These are phyloP conservation scores for Peronospora destructor DNA, from an alignment of 352 stramenopile genomes.

Conservation along the genomic window DNA sequence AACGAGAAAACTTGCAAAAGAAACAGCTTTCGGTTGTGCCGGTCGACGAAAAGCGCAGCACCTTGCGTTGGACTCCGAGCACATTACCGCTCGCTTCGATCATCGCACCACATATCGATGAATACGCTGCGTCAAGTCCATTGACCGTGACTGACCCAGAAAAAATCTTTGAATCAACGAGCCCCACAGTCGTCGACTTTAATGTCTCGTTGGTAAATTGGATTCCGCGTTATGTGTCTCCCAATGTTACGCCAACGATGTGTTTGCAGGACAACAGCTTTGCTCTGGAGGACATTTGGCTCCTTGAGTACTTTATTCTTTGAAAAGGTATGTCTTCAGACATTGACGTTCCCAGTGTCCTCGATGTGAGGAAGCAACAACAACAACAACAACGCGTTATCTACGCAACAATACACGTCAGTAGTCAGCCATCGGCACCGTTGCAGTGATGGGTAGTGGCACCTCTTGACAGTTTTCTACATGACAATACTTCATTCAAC, in stretches of 20 bases:
- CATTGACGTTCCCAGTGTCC: constrained; percentile 11
- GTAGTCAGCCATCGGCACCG: not conserved
- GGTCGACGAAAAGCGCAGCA: not conserved
- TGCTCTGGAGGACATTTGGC: constrained; percentile 44
- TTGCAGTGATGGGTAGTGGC: not conserved
- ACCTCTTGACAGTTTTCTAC: not conserved
- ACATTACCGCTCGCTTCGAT: constrained; percentile 13
- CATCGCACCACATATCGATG: constrained; percentile 4
- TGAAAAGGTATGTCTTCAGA: constrained; percentile 18
- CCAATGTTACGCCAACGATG: constrained; percentile 3
- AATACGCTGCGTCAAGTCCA: constrained; percentile 6
- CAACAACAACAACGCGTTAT: constrained; percentile 4
- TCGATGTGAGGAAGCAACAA: constrained; percentile 6
- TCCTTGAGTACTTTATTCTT: constrained; percentile 74
- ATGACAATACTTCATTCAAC: too few relatives aligned
- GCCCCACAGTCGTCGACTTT: constrained; percentile 25
- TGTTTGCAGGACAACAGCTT: constrained; percentile 10
- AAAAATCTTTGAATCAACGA: constrained; percentile 17
- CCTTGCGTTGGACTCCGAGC: constrained; percentile 3
- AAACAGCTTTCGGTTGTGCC: constrained; percentile 7
- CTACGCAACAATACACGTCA: constrained; percentile 15
- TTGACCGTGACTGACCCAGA: constrained; percentile 1
- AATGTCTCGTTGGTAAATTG: constrained; percentile 17
- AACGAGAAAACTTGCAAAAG: constrained; percentile 22
- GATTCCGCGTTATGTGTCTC: constrained; percentile 4